phyloP scores from a whole-genome alignment of 768 basidiomycete species.

The Phlebiopsis gigantea region DNA sequence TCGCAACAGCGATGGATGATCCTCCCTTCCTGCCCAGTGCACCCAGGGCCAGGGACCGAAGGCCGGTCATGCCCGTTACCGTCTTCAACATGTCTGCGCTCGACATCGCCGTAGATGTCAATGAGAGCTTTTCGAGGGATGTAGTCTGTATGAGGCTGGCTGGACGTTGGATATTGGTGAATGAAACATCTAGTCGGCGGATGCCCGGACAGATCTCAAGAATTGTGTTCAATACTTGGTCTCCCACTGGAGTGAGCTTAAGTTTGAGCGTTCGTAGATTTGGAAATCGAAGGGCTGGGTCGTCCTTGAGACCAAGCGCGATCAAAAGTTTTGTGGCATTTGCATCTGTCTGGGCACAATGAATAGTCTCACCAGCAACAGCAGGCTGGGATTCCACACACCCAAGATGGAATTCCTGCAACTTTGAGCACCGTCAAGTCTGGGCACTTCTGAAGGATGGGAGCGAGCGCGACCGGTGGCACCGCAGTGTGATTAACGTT shows the following conservation, averaged over 20 bases:
- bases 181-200: conserved; percentile 57
- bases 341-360: conserved; percentile 45
- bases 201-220: conserved; percentile 44
- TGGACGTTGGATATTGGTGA: conserved; percentile 48
- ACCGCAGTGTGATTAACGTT: conserved; percentile 62
- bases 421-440: conserved; percentile 53
- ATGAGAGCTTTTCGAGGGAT: conserved; percentile 54
- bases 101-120: conserved; percentile 50
- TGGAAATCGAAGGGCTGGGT: conserved; percentile 25
- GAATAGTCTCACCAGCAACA: not conserved
- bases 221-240: conserved; percentile 38
- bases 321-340: conserved; percentile 42
- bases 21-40: conserved; percentile 49
- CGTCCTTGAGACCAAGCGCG: conserved; percentile 14
- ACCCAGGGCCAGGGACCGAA: conserved; percentile 51
- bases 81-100: conserved; percentile 35
- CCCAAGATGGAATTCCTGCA: conserved; percentile 60
- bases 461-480: conserved; percentile 41
- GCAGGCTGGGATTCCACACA: conserved; percentile 23
- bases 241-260: conserved; percentile 47
- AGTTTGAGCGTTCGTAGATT: conserved; percentile 53
- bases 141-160: conserved; percentile 9
- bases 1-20: conserved; percentile 37
- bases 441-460: conserved; percentile 35
- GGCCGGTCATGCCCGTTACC: conserved; percentile 32